Evolutionary conservation across 306 rosid species (phyloP).

Genomic region (Prunus dulcis): DNA sequence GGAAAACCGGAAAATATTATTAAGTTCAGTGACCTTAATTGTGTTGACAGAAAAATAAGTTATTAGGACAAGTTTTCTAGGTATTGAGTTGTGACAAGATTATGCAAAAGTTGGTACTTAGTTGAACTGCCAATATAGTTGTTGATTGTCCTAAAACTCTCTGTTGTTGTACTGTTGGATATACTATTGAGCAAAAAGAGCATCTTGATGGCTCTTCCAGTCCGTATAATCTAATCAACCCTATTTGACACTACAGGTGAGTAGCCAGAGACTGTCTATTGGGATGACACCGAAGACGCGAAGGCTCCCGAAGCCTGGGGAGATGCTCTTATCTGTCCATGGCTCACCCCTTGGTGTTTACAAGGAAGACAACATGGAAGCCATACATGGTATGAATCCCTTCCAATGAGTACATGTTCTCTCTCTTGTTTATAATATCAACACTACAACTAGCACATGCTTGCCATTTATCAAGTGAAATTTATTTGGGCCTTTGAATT

Average conservation of each 20-base stretch:
- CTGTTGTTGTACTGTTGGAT: not conserved
- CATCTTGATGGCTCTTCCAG: not conserved
- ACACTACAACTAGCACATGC: too few species aligned
- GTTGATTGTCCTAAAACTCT: not conserved
- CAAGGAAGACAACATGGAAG: slow-evolving; percentile 88
- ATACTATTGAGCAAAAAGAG: not conserved
- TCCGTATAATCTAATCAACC: not conserved
- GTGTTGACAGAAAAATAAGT: not conserved
- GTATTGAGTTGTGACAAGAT: not conserved
- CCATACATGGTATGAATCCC: slow-evolving; percentile 59
- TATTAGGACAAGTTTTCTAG: not conserved
- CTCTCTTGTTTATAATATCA: not conserved
- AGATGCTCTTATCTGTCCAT: slow-evolving; percentile 83
- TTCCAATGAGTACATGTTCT: not conserved
- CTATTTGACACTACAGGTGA: slow-evolving; percentile 43
- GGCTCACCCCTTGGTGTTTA: slow-evolving; percentile 90
- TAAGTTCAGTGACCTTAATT: not conserved
- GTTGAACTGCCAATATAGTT: not conserved
- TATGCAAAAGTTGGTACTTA: not conserved
- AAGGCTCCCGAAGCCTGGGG: slow-evolving; percentile 80
- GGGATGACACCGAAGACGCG: slow-evolving; percentile 83
- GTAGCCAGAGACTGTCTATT: slow-evolving; percentile 69
- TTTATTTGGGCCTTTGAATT: not conserved
- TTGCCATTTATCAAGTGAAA: too few species aligned
- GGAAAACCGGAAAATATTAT: not conserved